Percentiles rank a stretch among this genome's conserved stretches.
Conservation (phyloP, 2,329 filamentous ascomycete genomes). For the Penicillium sclerotigenum region DNA sequence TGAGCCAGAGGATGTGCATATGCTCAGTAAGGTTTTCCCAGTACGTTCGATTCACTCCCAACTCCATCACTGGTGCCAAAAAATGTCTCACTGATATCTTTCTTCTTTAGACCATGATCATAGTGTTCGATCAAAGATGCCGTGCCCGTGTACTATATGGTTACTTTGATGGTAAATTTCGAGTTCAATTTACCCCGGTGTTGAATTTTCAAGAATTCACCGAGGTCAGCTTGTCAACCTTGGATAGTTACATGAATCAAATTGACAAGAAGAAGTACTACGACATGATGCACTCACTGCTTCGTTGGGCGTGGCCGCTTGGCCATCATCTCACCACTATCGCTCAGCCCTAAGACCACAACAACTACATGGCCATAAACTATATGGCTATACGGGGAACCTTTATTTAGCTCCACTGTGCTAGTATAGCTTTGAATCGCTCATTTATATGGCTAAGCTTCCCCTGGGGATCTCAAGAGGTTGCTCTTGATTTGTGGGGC, state of each 20-base stretch:
- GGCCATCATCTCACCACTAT: neutral
- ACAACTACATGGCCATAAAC: too few relatives aligned
- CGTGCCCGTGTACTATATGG: neutral
- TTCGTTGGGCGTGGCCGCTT: slow-evolving; percentile 1
- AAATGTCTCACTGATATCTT: neutral
- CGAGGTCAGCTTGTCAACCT: neutral
- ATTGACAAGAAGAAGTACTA: neutral
- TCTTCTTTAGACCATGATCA: neutral
- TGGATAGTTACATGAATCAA: neutral
- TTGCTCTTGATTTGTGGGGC: neutral
- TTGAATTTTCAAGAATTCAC: neutral
- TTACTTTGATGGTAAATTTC: neutral
- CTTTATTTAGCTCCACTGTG: neutral
- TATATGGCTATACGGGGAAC: neutral
- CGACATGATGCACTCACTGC: neutral
- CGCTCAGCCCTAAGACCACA: neutral
- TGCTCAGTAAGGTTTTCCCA: neutral
- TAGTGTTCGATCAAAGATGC: neutral
- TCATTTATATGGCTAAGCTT: neutral
- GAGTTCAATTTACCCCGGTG: neutral
- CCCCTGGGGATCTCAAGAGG: too few relatives aligned
- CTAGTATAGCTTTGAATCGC: neutral
- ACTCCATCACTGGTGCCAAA: neutral
- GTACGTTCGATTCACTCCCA: neutral
- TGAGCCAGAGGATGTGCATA: neutral